Base-by-base conservation (phyloP, 345 rosid species). In the Rhizophora apiculata region DNA sequence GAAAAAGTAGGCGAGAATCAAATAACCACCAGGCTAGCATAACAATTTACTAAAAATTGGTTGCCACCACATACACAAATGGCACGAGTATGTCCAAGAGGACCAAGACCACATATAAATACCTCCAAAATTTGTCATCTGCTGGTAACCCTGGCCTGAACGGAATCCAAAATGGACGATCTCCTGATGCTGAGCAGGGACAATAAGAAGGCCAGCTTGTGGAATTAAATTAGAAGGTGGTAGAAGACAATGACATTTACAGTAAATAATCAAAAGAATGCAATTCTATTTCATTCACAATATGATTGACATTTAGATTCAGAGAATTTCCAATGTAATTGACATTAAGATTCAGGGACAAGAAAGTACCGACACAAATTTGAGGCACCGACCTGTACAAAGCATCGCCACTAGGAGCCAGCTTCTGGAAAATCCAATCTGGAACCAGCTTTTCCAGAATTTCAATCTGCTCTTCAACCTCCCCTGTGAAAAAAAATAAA, bases 401-500 rank as follows among this genome's bases (percentile, higher is more conserved):
- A 51, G 68, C 57, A 70, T 78, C 84, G 32, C 87, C 87, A 20
- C 79, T 39, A 30, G 82, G 74, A 15, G 72, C 65, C 59, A 46
- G 65, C 61, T 68, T 76, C 79, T n/a, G 68, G 65, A 67, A 76
- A 61, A 83, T 76, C 89, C 89, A 86, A 49, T 76, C 85, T 55
- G 89, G 87, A 55, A 78, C 78, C 61, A 74, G 65, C 64, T 83
- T 80, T 71, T 80, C 87, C 59, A 83, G 85, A 65, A 72, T 78
- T 64, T 80, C 83, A 62, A 82, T 76, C 62, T 83, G 82, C 56
- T 83, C 83, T 74, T 83, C 89, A 24, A 78, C 85, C 75, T 83
- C 85, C 29, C 76, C 89, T 85, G 78, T n/a, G 70, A 55, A 49
- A 62, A 63, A 63, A 30, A 15, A 73, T 26, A 19, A 10, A 27